These are phyloP conservation scores for Tylopilus intermedius DNA, from an alignment of 768 basidiomycete genomes.

Conservation along the genomic window DNA sequence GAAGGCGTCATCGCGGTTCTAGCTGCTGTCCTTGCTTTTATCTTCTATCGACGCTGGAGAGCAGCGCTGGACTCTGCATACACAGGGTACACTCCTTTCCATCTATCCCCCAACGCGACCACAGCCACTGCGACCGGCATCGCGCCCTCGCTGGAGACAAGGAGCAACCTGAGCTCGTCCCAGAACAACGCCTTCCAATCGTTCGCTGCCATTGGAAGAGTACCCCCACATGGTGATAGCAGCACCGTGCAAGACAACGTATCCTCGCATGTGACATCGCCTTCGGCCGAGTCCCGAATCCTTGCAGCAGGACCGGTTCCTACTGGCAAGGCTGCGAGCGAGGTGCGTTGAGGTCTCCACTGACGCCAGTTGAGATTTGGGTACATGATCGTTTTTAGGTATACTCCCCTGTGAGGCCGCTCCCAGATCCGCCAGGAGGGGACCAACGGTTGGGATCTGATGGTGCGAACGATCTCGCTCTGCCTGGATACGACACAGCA, in stretches of 20 bases:
- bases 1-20: slow-evolving; percentile 12
- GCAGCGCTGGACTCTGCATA: not conserved
- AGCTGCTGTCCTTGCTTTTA: slow-evolving; percentile 10
- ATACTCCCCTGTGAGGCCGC: slow-evolving; percentile 1
- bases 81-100: slow-evolving; percentile 1
- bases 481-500: slow-evolving; percentile 20
- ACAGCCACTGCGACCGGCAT: slow-evolving; percentile 2
- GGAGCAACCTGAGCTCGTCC: not conserved
- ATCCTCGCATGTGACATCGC: not conserved
- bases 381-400: slow-evolving; percentile 3
- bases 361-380: not conserved
- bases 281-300: not conserved
- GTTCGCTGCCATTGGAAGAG: not conserved
- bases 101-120: slow-evolving; percentile 3
- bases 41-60: slow-evolving; percentile 26
- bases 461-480: not conserved
- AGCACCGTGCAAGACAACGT: not conserved
- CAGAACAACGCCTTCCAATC: not conserved
- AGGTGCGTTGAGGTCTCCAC: slow-evolving; percentile 6
- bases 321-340: not conserved
- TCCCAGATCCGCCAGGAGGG: slow-evolving; percentile 3
- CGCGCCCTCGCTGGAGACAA: slow-evolving; percentile 6
- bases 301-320: not conserved
- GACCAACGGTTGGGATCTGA: not conserved
- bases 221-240: not conserved